Evolutionary conservation across 2,329 filamentous ascomycete species (phyloP).

Genomic region (Trichoderma simmonsii): DNA sequence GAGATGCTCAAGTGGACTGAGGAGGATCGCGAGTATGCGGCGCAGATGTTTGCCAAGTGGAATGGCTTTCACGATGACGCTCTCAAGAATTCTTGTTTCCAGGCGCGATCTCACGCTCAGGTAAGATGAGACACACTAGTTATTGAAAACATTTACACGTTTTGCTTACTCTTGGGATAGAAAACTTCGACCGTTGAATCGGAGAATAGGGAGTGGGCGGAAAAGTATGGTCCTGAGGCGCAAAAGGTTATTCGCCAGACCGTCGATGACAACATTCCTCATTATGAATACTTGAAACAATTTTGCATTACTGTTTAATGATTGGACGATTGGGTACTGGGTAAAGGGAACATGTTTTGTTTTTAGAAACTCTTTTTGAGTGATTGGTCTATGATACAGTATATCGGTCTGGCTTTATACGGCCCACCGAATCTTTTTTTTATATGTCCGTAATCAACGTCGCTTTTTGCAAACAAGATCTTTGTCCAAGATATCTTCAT

Average conservation of each 20-base stretch:
- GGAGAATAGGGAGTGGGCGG: conserved; percentile 67
- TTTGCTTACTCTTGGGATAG: conserved; percentile 36
- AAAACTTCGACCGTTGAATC: conserved; percentile 62
- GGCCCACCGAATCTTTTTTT: background rate
- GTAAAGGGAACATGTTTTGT: background rate
- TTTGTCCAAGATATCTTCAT: background rate
- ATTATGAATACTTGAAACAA: conserved; percentile 80
- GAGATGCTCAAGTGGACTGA: conserved; percentile 84
- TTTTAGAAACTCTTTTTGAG: background rate
- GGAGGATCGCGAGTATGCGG: conserved; percentile 69
- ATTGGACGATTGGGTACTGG: background rate
- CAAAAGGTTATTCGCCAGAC: conserved; percentile 67
- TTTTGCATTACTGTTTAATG: conserved; percentile 63
- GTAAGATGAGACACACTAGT: conserved; percentile 37
- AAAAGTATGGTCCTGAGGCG: conserved; percentile 71
- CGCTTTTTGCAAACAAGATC: conserved; percentile 4
- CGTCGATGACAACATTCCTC: conserved; percentile 66
- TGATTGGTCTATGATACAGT: conserved; percentile 14
- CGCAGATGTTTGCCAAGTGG: conserved; percentile 89
- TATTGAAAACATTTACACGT: background rate
- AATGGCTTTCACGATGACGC: conserved; percentile 95
- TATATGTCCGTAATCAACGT: conserved; percentile 3
- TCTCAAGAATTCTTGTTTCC: conserved; percentile 74
- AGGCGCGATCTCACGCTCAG: conserved; percentile 62
- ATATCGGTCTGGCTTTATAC: background rate